phyloP scores from a whole-genome alignment of 1,139 yeast genomes.

The Magnusiomyces suaveolens region DNA sequence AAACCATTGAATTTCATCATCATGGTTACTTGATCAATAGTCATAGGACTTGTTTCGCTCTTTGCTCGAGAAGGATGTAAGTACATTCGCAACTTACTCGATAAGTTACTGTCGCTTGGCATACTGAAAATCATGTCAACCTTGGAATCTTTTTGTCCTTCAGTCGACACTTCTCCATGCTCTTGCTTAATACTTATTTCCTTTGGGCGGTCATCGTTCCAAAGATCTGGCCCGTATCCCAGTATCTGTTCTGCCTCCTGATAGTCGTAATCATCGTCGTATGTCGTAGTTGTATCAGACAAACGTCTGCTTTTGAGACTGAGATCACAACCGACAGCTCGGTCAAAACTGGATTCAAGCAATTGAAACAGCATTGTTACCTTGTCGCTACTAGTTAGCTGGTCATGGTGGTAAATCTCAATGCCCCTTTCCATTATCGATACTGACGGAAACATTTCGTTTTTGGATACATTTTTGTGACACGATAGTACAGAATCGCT shows the following conservation, averaged over 20 bases:
- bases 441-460: background rate
- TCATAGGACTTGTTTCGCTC: background rate
- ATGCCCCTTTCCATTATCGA: background rate
- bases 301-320: too few relatives aligned
- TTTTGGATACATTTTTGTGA: too few relatives aligned
- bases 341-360: background rate
- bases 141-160: background rate
- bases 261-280: background rate
- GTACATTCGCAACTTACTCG: background rate
- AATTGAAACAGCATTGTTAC: background rate
- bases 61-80: background rate
- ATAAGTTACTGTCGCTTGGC: background rate
- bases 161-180: too few relatives aligned
- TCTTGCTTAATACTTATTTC: too few relatives aligned
- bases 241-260: background rate
- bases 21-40: background rate
- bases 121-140: background rate
- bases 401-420: background rate
- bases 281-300: too few relatives aligned
- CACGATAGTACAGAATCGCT: too few relatives aligned
- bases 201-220: too few relatives aligned
- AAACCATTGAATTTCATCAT: background rate
- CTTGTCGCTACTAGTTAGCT: background rate
- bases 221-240: background rate
- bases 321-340: background rate